Base-by-base conservation (phyloP, 306 rosid species). In the Gleditsia sinensis region DNA sequence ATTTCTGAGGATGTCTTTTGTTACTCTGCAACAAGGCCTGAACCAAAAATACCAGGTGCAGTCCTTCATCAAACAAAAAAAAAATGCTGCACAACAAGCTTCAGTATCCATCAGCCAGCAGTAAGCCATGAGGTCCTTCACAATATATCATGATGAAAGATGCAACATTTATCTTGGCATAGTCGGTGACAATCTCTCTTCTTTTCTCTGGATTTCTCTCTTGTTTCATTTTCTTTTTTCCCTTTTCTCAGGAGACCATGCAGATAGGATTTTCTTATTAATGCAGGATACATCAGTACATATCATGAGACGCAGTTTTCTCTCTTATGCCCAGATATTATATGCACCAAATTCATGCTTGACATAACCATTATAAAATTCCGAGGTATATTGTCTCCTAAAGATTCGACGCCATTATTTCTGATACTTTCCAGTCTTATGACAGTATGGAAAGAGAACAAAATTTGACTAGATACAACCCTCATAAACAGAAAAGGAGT, bases 11-110 rank as follows among this genome's bases (percentile, higher is more conserved):
- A 75, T 50, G 20, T 21, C 36, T 67, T 48, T 20, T 2, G 40
- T 58, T 39, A 46, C 30, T 10, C 51, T 20, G 65, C 66, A 67
- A 53, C 30, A 78, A 74, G 64, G n/a, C 54, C 59, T 67, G 50
- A 56, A 30, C 53, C 3, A 7, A 32, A 7, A 58, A 60, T 25
- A 5, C 34, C 20, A 53, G 50, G 39, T 55, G 40, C 24, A 36
- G 53, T 57, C 23, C 30, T 28, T 60, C 17, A 66, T 40, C 25
- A 46, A 4, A 19, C 3, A 9, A 30, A 33, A n/a, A 21, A 34
- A 34, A 40, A 27, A 53, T 55, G 39, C 42, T 1, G 39, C 50
- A 6, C 7, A 49, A 32, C 57, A 39, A 61, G 60, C 30, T 28
- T 69, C 14, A 49, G 60, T 48, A 67, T 57, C 64, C 25, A 42